Evolutionary conservation across 2,329 filamentous ascomycete genomes (phyloP).

Genomic region (Capronia coronata): DNA sequence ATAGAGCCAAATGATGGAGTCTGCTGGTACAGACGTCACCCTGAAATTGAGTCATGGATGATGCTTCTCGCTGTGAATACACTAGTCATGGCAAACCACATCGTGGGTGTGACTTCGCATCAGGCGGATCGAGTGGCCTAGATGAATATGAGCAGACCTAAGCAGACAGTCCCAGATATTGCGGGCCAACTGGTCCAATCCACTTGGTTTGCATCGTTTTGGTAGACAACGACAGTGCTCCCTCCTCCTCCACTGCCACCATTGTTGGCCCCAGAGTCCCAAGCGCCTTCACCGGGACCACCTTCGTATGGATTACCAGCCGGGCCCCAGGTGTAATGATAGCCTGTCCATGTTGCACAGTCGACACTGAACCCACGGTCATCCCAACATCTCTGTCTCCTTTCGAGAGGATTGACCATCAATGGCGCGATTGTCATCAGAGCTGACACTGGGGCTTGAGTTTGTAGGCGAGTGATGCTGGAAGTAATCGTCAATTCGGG

Average conservation of each 20-base stretch:
- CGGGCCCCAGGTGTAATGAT: constrained; percentile 30
- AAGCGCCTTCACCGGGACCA: constrained; percentile 20
- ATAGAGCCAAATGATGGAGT: neutral
- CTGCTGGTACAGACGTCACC: neutral
- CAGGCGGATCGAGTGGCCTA: neutral
- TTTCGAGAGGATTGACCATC: constrained; percentile 20
- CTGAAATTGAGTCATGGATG: neutral
- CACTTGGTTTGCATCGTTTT: constrained; percentile 6
- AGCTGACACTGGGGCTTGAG: constrained; percentile 13
- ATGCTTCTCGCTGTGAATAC: neutral
- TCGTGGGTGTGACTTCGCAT: neutral
- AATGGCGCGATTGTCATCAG: constrained; percentile 26
- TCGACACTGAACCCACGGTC: constrained; percentile 29
- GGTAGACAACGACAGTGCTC: constrained; percentile 20
- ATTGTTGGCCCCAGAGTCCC: constrained; percentile 9
- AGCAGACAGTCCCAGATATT: constrained; percentile 11
- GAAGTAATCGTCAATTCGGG: constrained; percentile 11
- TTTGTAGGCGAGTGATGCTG: constrained; percentile 4
- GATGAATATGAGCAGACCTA: constrained; percentile 16
- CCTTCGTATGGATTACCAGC: constrained; percentile 24
- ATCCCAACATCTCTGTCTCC: constrained; percentile 27
- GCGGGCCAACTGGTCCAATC: constrained; percentile 10
- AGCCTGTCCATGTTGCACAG: constrained; percentile 29
- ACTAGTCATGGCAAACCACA: neutral
- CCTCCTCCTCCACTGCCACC: constrained; percentile 11